Conservation (phyloP, 1,139 yeast species). For the Nakaseomyces uthaithaninus region DNA sequence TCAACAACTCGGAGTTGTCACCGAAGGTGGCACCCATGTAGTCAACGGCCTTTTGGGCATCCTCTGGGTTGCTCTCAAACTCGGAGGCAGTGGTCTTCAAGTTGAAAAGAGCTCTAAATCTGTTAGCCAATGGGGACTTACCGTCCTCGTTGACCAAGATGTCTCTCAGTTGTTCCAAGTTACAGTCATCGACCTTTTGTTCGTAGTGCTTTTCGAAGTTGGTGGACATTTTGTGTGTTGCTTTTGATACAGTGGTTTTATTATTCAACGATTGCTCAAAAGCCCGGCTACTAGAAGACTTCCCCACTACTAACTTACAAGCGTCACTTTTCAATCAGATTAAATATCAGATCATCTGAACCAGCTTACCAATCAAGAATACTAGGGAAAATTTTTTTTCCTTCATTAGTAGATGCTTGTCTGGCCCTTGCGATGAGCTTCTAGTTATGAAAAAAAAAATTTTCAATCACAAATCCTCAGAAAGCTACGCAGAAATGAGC, state of each 20-base stretch:
- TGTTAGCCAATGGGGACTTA: constrained; percentile 62
- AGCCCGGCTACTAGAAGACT: too few species aligned
- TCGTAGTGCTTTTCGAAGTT: constrained; percentile 32
- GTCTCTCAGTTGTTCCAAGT: constrained; percentile 64
- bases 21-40: constrained; percentile 85
- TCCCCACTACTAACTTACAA: too few species aligned
- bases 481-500: too few species aligned
- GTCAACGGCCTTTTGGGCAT: constrained; percentile 58
- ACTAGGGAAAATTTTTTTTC: too few species aligned
- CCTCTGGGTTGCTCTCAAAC: constrained; percentile 40
- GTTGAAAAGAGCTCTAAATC: constrained; percentile 91
- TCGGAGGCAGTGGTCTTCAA: constrained; percentile 77
- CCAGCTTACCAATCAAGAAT: too few species aligned
- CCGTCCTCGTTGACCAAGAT: constrained; percentile 58
- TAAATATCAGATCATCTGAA: too few species aligned
- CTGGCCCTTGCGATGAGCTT: too few species aligned
- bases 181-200: constrained; percentile 37
- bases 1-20: constrained; percentile 72
- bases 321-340: too few species aligned
- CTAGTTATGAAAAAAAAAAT: too few species aligned
- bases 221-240: constrained; percentile 28
- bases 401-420: too few species aligned
- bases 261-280: background rate
- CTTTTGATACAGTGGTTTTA: background rate
- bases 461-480: too few species aligned